phyloP scores from a whole-genome alignment of 1,139 yeast genomes.

The Candida anutae region DNA sequence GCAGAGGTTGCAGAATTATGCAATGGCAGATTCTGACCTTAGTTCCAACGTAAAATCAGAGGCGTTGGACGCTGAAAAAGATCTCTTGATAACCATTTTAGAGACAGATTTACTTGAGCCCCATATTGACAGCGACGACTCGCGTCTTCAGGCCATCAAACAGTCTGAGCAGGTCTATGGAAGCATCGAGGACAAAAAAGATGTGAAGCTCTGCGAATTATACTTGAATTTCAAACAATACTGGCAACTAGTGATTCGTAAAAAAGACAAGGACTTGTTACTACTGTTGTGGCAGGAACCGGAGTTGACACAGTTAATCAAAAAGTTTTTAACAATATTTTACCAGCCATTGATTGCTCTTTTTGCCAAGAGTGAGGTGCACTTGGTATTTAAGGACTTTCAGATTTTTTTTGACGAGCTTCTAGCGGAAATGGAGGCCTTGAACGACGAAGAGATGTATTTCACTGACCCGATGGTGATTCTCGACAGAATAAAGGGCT shows the following conservation, averaged over 20 bases:
- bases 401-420: conserved; percentile 71
- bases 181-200: conserved; percentile 9
- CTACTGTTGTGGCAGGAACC: conserved; percentile 82
- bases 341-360: conserved; percentile 78
- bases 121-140: conserved; percentile 2
- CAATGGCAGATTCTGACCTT: conserved; percentile 8
- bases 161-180: conserved; percentile 15
- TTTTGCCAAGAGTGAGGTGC: conserved; percentile 70
- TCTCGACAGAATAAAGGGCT: conserved; percentile 56
- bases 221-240: conserved; percentile 51
- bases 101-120: conserved; percentile 15
- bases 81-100: conserved; percentile 19
- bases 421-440: conserved; percentile 39
- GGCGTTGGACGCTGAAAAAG: conserved; percentile 13
- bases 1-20: conserved; percentile 19
- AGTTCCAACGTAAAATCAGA: conserved; percentile 18
- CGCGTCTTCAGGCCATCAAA: conserved; percentile 6
- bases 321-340: conserved; percentile 66
- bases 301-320: conserved; percentile 60
- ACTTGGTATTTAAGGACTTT: conserved; percentile 65
- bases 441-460: conserved; percentile 42
- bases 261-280: conserved; percentile 66
- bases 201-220: conserved; percentile 14
- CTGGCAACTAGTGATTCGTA: conserved; percentile 57
- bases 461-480: conserved; percentile 39